phyloP scores from a whole-genome alignment of 1,139 yeast genomes.

The Debaryomyces coudertii region DNA sequence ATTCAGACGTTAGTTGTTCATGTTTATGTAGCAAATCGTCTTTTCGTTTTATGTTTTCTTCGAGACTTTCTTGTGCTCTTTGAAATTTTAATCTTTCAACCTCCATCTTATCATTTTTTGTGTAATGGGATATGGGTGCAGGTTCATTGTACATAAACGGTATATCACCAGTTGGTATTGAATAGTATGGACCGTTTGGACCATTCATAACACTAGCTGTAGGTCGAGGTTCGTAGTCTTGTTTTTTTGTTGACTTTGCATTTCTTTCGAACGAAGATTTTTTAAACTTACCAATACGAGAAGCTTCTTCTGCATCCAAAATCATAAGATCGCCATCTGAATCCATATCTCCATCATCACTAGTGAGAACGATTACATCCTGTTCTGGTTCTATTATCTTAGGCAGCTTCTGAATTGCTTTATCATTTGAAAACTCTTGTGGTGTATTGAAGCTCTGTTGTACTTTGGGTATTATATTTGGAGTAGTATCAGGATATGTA shows the following conservation, averaged over 20 bases:
- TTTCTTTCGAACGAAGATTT: conserved; percentile 21
- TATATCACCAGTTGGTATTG: neutral
- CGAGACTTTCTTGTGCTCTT: conserved; percentile 7
- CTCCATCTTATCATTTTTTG: conserved; percentile 12
- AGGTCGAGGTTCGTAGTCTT: neutral
- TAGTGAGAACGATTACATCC: conserved; percentile 10
- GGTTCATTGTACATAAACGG: conserved; percentile 28
- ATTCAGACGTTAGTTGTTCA: conserved; percentile 1
- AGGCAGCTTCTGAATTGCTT: neutral
- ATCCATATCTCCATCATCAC: conserved; percentile 12
- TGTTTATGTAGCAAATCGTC: conserved; percentile 9
- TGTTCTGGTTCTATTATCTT: neutral
- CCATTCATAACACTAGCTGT: neutral
- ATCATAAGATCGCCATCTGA: conserved; percentile 23
- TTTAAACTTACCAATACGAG: conserved; percentile 27
- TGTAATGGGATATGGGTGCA: conserved; percentile 36
- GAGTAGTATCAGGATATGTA: neutral
- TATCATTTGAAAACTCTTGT: neutral
- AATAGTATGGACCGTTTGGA: neutral
- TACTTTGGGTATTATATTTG: neutral
- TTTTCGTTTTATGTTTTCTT: conserved; percentile 11
- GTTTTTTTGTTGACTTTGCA: neutral
- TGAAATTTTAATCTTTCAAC: conserved; percentile 10
- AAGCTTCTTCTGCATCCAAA: conserved; percentile 32
- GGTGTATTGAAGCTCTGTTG: neutral